These are phyloP conservation scores for Camellia sinensis DNA, from an alignment of 148 eudicot genomes.

Conservation along the genomic window DNA sequence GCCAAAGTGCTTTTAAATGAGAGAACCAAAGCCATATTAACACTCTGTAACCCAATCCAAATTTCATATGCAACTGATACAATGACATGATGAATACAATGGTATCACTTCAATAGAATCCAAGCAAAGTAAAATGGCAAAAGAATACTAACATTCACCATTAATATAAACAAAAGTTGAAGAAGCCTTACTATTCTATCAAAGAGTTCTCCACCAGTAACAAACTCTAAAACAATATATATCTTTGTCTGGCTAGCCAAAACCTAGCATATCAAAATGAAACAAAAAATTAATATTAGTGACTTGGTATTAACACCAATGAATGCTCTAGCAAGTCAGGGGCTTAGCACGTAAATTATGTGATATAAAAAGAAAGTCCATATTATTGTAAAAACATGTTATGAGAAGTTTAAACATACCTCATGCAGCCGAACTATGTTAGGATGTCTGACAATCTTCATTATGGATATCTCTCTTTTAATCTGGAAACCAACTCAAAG, in stretches of 20 bases:
- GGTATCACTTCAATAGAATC: neutral
- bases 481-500: constrained; percentile 53
- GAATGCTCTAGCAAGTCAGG: constrained; percentile 13
- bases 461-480: constrained; percentile 89
- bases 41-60: neutral
- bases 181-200: constrained; percentile 82
- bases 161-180: constrained; percentile 9
- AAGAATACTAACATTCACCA: neutral
- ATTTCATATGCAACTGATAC: neutral
- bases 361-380: neutral
- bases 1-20: neutral
- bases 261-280: constrained; percentile 49
- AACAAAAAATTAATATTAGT: constrained; percentile 3
- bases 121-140: neutral
- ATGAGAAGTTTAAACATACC: constrained; percentile 37
- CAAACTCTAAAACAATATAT: constrained; percentile 86
- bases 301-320: neutral
- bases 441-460: constrained; percentile 98
- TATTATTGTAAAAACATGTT: neutral
- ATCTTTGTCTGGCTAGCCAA: constrained; percentile 81
- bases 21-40: neutral
- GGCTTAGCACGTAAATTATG: neutral
- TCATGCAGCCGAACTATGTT: constrained; percentile 79
- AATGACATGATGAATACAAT: neutral
- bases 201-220: constrained; percentile 92